Evolutionary conservation across 257 asterid genomes (phyloP), one percentile per base, ranked within the genome.

Genomic region (Pogostemon cablin): DNA sequence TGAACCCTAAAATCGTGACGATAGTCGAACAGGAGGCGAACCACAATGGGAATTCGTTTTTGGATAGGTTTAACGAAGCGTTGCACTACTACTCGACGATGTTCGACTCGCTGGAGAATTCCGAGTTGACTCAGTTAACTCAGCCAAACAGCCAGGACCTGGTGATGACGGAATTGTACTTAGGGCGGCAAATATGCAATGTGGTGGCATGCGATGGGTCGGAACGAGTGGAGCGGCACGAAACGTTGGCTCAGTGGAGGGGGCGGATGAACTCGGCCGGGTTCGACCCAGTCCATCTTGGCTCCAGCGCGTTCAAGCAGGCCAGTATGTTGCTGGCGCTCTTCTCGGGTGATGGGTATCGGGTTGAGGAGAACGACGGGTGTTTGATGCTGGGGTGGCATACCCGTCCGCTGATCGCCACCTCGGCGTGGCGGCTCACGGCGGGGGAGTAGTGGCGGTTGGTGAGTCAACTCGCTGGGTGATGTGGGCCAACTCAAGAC

Each of bases 381-480:
- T 88, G 95, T 47, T 58, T 92, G 72, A 90, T 88, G 97, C 73
- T 92, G 42, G 96, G 95, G 0, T 92, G 98, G 97, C 98, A 92
- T 65, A 83, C 91, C 0, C 81, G 96, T 68, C 91, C 96, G 12
- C 88, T 92, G 0, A 92, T 92, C 39, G 84, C 97, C 56, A 86
- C 97, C 68, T 92, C 98, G 3, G 97, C 98, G 3, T 92, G 98
- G 98, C 82, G 79, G 79, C 84, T 85, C 64, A 54, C 52, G 72
- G 76, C 55, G 47, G 80, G 5, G 37, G 77, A 60, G 58, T 42
- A 70, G 65, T 5, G n/a, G 62, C 53, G 77, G 86, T 68, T 17
- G 25, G 56, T 72, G 82, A 68, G 87, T 77, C 67, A 49, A 68
- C 61, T 3, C 63, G 52, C 50, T 40, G 76, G 56, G 68, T 69